These are phyloP conservation scores for Macrophomina phaseolina DNA, from an alignment of 2,329 filamentous ascomycete species.

Conservation along the genomic window DNA sequence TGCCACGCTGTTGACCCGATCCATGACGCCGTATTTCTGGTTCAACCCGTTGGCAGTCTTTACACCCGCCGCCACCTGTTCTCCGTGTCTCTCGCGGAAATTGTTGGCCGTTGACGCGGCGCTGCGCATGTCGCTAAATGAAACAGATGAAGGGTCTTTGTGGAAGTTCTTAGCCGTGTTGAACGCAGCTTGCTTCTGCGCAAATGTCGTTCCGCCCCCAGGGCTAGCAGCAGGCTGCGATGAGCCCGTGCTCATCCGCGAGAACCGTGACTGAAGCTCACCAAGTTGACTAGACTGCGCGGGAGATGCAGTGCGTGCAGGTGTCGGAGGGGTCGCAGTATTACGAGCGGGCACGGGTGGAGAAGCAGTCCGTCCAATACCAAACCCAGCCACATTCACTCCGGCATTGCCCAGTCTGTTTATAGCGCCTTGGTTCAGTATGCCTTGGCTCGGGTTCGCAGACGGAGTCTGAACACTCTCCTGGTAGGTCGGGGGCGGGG, in stretches of 20 bases:
- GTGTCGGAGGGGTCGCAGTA: slow-evolving; percentile 37
- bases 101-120: slow-evolving; percentile 69
- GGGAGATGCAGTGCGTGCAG: slow-evolving; percentile 29
- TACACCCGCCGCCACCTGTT: slow-evolving; percentile 67
- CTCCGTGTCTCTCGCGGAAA: slow-evolving; percentile 73
- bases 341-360: slow-evolving; percentile 40
- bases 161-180: slow-evolving; percentile 65
- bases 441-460: slow-evolving; percentile 42
- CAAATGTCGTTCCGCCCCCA: slow-evolving; percentile 64
- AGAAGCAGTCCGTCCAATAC: slow-evolving; percentile 64
- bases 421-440: slow-evolving; percentile 65
- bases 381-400: slow-evolving; percentile 77
- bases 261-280: slow-evolving; percentile 72
- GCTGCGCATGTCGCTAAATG: slow-evolving; percentile 62
- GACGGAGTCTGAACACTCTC: slow-evolving; percentile 42
- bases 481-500: slow-evolving; percentile 57
- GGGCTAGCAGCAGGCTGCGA: slow-evolving; percentile 38
- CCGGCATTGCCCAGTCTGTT: slow-evolving; percentile 74
- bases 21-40: slow-evolving; percentile 65
- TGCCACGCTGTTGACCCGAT: slow-evolving; percentile 53
- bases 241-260: slow-evolving; percentile 44
- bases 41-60: slow-evolving; percentile 63
- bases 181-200: slow-evolving; percentile 66
- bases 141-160: slow-evolving; percentile 67
- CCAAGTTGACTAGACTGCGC: slow-evolving; percentile 56